phyloP scores from a whole-genome alignment of 179 eudicot genomes.

The Beta corolliflora region DNA sequence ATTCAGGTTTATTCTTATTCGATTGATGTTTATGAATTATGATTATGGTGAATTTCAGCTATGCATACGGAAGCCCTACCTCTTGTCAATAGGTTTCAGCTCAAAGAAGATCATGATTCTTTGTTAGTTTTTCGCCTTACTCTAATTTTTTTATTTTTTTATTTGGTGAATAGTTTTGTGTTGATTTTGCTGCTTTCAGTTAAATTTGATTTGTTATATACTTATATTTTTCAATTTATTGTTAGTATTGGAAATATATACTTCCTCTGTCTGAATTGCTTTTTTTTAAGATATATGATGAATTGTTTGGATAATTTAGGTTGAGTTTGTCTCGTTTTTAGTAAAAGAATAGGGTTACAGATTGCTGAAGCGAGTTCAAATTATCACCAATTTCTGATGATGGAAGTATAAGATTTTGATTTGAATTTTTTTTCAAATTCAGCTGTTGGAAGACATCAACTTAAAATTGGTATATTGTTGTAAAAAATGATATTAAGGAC shows the following conservation, averaged over 20 bases:
- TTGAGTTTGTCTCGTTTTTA: neutral
- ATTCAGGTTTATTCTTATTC: neutral
- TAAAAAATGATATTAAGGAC: neutral
- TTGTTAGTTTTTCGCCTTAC: constrained; percentile 44
- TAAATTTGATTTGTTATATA: no score
- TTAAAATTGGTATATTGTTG: neutral
- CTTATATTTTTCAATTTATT: neutral
- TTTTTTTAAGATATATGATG: neutral
- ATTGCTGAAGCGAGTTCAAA: neutral
- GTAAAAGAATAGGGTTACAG: no score
- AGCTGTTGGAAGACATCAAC: no score
- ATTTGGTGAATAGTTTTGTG: neutral
- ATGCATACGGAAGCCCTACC: constrained; percentile 90
- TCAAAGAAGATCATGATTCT: constrained; percentile 56
- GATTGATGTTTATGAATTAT: constrained; percentile 16
- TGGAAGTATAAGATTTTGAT: neutral
- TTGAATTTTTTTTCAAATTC: neutral
- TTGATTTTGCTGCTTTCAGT: neutral
- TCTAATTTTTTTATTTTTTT: neutral
- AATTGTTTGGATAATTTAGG: neutral
- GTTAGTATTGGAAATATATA: neutral
- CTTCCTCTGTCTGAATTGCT: neutral
- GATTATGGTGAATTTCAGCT: constrained; percentile 45
- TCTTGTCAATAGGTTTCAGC: constrained; percentile 64
- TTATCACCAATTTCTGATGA: neutral